Evolutionary conservation across 192 early-diverging fungal genomes (phyloP), one percentile per base, ranked within the genome.

Genomic region (Coemansia asiatica): DNA sequence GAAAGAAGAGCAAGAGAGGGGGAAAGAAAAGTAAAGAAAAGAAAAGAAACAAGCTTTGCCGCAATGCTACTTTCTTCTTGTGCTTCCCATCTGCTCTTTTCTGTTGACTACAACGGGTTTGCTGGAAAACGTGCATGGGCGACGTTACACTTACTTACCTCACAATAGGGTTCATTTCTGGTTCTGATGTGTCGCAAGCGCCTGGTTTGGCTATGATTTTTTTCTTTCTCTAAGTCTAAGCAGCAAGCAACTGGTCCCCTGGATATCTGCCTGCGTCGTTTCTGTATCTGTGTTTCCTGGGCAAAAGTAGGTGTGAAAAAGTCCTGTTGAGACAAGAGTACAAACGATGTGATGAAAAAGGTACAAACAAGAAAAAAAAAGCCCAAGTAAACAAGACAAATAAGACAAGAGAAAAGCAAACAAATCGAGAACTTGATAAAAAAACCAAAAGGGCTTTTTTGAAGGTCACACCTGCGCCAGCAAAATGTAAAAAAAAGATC

Each of bases 131-230:
- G 40, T 44, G 40, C 40, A 13, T 44, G 40, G 15, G 40, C 40
- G 40, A 44, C 10, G 49, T 10, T 51, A 59, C 38, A 36, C 53
- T 13, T 27, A n/a, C 63, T 65, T 65, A 65, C 63, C 63, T 65
- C 51, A 65, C 63, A 55, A 65, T 56, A 4, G 63, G 63, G 19
- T 65, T 65, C 63, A 65, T 65, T 44, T 44, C 23, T 53, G 47
- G 19, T 7, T 9, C 27, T 33, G 64, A 6, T 6, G 15, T 21
- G 50, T 23, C 50, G 21, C 21, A 1, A 2, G 18, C 50, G 2
- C 21, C 8, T 44, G 40, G 8, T 12, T 44, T 9, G 40, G 8
- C 40, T 44, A 5, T 44, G 10, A 12, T 1, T 12, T 44, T 44
- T 3, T 33, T 8, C 8, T 3, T 8, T 6, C 4, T 6, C 31